Base-by-base conservation (phyloP, 1,284 basidiomycete species). In the Rhodofomes roseus region DNA sequence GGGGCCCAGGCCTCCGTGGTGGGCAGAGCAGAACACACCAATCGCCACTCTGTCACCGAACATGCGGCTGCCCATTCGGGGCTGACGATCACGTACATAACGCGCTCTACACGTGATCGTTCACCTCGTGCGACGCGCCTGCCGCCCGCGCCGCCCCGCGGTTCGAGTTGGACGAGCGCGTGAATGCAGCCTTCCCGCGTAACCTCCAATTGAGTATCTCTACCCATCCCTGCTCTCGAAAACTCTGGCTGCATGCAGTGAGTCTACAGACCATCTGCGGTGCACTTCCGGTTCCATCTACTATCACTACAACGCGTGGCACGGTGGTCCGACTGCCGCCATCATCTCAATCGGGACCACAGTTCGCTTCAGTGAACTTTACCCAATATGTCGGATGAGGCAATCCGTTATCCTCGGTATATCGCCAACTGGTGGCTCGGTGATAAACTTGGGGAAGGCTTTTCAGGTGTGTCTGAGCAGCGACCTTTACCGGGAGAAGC, bases 381-480 rank as follows among this genome's bases (percentile, higher is more conserved):
- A 11, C 5, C 8, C 31, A 4, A 8, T 29, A 59, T 59, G 58
- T 40, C 54, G 27, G 25, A 37, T 54, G 14, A 50, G 39, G 37
- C 25, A n/a, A 56, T 40, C 11, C n/a, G 54, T 27, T 68, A 66
- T 36, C 73, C 70, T n/a, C 66, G 66, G 29, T 56, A 60, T n/a
- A 63, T 76, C 43, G 72, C 62, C 14, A 74, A 74, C 59, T 75
- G 68, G 60, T 66, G 65, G 58, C 63, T 76, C 1, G 65, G 62
- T 12, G 64, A 68, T 39, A 67, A 68, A 14, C 69, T 76, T 27
- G 74, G 74, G 14, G 70, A 74, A 12, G 74, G 74, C 9, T 74
- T 72, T 59, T 76, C 74, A 55, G 48, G 72, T 62, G 23, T 23
- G 53, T 31, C 9, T 4, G 1, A 12, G 29, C 20, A 6, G 29